A percentile compares a stretch with the other conserved stretches of the same genome.
Evolutionary conservation across 305 asterid genomes (phyloP).

Genomic region (Caryopteris hybrid): DNA sequence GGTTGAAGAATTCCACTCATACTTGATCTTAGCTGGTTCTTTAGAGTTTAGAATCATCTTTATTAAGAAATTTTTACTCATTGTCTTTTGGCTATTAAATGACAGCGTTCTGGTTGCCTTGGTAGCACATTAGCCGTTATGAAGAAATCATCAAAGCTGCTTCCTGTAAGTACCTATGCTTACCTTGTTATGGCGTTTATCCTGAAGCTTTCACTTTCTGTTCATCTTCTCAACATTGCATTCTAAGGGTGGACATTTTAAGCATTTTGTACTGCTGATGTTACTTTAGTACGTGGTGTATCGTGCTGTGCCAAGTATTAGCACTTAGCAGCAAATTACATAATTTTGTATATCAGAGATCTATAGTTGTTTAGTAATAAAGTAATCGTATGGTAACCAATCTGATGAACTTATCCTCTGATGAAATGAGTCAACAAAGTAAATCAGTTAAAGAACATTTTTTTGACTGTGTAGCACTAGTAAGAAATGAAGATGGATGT

Average conservation of each 20-base stretch:
- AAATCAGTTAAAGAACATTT: background rate
- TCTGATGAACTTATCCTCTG: background rate
- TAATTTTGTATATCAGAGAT: background rate
- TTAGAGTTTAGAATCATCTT: background rate
- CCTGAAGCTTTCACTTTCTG: background rate
- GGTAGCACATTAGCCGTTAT: slow-evolving; percentile 96
- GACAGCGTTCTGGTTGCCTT: slow-evolving; percentile 94
- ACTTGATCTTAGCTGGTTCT: slow-evolving; percentile 19
- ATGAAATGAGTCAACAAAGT: background rate
- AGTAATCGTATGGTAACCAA: background rate
- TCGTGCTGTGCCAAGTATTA: background rate
- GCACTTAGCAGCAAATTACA: background rate
- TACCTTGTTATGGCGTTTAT: background rate
- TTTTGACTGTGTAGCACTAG: background rate
- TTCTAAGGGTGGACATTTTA: background rate
- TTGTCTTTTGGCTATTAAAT: slow-evolving; percentile 24
- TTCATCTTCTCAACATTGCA: background rate
- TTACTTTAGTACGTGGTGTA: background rate
- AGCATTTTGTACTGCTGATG: slow-evolving; percentile 3
- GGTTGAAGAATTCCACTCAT: background rate
- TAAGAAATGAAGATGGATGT: background rate
- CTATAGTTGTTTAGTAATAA: background rate
- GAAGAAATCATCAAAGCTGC: slow-evolving; percentile 93
- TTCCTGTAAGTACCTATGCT: slow-evolving; percentile 63
- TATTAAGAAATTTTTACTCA: slow-evolving; percentile 23